Conservation (phyloP, 805 yeast species). For the Maudiozyma barnettii region DNA sequence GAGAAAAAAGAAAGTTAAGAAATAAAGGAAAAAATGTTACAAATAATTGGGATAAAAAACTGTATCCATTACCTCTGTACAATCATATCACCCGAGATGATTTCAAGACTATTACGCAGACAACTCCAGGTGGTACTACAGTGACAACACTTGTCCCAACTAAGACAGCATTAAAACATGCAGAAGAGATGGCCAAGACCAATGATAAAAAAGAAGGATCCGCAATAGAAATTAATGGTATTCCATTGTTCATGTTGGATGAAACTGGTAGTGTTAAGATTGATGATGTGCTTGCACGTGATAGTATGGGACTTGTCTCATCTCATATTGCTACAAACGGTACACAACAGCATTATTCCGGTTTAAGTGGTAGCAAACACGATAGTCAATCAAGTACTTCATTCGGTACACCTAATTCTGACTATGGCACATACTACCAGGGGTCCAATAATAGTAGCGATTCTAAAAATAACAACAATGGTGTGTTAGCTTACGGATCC, state of each 20-base stretch:
- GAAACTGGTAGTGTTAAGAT: slow-evolving; percentile 63
- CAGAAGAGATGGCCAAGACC: slow-evolving; percentile 21
- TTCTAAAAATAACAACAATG: background rate
- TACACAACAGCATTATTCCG: background rate
- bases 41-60: slow-evolving; percentile 24
- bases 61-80: slow-evolving; percentile 78
- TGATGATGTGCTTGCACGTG: slow-evolving; percentile 1
- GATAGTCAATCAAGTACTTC: background rate
- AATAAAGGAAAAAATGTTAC: slow-evolving; percentile 8
- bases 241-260: slow-evolving; percentile 61
- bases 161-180: slow-evolving; percentile 50
- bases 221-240: slow-evolving; percentile 54
- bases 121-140: slow-evolving; percentile 89
- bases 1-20: slow-evolving; percentile 27
- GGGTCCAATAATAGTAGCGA: background rate
- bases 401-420: background rate
- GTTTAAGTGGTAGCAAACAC: background rate
- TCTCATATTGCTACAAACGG: background rate
- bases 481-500: background rate
- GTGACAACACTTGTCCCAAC: slow-evolving; percentile 85
- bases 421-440: background rate
- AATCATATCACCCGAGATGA: slow-evolving; percentile 85
- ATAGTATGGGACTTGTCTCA: background rate
- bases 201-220: slow-evolving; percentile 17
- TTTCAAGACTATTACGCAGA: slow-evolving; percentile 72